Percentiles rank a stretch among this genome's conserved stretches.
phyloP scores from a whole-genome alignment of 371 early-diverging fungal species.

The Mortierella sp. region DNA sequence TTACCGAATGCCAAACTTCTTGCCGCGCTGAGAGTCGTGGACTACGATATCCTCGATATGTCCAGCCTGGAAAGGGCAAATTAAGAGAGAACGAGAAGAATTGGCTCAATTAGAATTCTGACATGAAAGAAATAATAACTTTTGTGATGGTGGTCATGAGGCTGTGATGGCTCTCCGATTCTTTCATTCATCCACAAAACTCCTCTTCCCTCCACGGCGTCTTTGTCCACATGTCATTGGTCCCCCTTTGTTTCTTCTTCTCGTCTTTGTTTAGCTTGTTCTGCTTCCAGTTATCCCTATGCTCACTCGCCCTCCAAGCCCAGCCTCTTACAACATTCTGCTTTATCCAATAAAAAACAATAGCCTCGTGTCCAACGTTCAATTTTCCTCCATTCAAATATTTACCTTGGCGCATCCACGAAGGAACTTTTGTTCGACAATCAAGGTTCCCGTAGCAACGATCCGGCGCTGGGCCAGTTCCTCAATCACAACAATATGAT shows the following conservation, averaged over 20 bases:
- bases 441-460: conserved; percentile 95
- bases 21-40: conserved; percentile 92
- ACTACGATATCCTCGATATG: conserved; percentile 97
- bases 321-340: background rate
- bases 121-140: background rate
- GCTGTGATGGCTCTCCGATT: background rate
- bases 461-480: conserved; percentile 68
- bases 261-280: background rate
- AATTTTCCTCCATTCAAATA: conserved; percentile 27
- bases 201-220: background rate
- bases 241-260: background rate
- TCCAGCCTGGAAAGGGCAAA: conserved; percentile 66
- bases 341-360: too few relatives aligned
- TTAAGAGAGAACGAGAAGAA: background rate
- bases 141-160: background rate
- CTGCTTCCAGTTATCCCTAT: background rate
- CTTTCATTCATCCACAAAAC: background rate
- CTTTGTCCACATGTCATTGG: conserved; percentile 2
- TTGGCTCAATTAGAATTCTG: background rate
- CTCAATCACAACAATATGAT: conserved; percentile 89
- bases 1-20: conserved; percentile 81
- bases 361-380: too few relatives aligned
- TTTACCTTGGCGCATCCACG: conserved; percentile 86
- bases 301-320: background rate
- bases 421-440: conserved; percentile 98